Base-by-base conservation (phyloP, 192 early-diverging fungal species). In the Borealophlyctis nickersoniae region DNA sequence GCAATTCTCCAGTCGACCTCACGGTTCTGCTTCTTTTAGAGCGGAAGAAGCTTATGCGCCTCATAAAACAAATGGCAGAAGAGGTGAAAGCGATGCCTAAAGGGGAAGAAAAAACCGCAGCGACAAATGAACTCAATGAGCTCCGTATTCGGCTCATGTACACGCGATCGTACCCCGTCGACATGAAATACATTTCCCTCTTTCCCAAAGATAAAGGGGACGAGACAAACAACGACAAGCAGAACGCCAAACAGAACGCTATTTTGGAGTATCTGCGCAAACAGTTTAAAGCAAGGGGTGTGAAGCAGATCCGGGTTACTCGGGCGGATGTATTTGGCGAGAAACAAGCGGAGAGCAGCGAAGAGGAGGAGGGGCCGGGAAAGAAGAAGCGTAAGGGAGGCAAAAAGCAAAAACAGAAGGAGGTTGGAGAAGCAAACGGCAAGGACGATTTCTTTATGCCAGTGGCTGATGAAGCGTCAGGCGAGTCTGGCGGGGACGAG, bases 101-200 rank as follows among this genome's bases (percentile, higher is more conserved):
- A 39, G 29, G 35, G 24, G 53, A 31, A 50, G 57, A 49, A 31
- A 14, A 9, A 23, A 5, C 9, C 51, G 27, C 30, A 4, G 14
- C 36, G 35, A 31, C 23, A 53, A 34, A 60, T 11, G 35, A 51
- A 48, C 35, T 49, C 24, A 36, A 39, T 23, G 32, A 73, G 64
- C 58, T 33, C 34, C 52, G 48, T 11, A 22, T 66, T 14, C 22
- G 24, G 5, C 49, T 74, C 2, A 63, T 61, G 5, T 78, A 78
- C 59, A 67, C 65, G 26, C 26, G 56, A 39, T 63, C 65, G 49
- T 78, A 36, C 53, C 76, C 76, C 5, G 39, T 26, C 26, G 76
- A 78, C 52, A 72, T 78, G 66, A 78, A 78, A 58, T 78, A 74
- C 66, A 68, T 78, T 29, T 52, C 72, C 11, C 54, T 78, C 26